These are phyloP conservation scores for Cordyceps cateniannulata DNA, from an alignment of 2,329 filamentous ascomycete species.

Conservation along the genomic window DNA sequence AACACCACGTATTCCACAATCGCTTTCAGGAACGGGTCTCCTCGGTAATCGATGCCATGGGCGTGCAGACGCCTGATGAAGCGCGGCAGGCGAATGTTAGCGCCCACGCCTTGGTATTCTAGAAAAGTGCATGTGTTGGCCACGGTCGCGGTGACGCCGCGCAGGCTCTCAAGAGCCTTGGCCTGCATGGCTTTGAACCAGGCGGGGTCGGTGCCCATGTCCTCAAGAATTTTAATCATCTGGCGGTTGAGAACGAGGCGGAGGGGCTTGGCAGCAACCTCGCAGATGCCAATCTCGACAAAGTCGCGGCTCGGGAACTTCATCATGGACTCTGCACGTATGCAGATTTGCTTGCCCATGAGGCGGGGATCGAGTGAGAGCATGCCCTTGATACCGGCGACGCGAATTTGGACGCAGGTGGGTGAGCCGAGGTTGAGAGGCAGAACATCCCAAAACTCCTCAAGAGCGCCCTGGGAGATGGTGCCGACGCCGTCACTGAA, in stretches of 20 bases:
- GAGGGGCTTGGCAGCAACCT: conserved; percentile 59
- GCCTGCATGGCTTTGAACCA: conserved; percentile 62
- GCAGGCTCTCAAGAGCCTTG: conserved; percentile 53
- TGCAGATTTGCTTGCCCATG: conserved; percentile 47
- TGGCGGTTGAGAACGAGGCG: conserved; percentile 69
- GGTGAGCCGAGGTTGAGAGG: conserved; percentile 43
- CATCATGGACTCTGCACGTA: conserved; percentile 67
- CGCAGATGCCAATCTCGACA: conserved; percentile 63
- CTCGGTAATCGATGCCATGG: conserved; percentile 57
- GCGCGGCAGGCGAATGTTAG: conserved; percentile 51
- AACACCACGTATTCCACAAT: conserved; percentile 65
- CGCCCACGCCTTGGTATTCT: conserved; percentile 53
- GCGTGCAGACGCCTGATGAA: conserved; percentile 54
- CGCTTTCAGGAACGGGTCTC: conserved; percentile 63
- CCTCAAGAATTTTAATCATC: conserved; percentile 80
- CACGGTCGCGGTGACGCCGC: conserved; percentile 49
- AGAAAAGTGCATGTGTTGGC: conserved; percentile 62
- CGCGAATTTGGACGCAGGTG: conserved; percentile 69
- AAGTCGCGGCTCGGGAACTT: conserved; percentile 60
- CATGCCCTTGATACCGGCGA: conserved; percentile 72
- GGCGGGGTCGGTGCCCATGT: conserved; percentile 52
- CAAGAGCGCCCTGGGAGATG: conserved; percentile 54
- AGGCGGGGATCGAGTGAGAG: conserved; percentile 61
- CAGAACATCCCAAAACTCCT: conserved; percentile 52
- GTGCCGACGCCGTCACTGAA: conserved; percentile 80